A percentile compares a stretch with the other conserved stretches of the same genome.
Conservation (phyloP, 2,329 filamentous ascomycete species). For the Trichoderma semiorbis region DNA sequence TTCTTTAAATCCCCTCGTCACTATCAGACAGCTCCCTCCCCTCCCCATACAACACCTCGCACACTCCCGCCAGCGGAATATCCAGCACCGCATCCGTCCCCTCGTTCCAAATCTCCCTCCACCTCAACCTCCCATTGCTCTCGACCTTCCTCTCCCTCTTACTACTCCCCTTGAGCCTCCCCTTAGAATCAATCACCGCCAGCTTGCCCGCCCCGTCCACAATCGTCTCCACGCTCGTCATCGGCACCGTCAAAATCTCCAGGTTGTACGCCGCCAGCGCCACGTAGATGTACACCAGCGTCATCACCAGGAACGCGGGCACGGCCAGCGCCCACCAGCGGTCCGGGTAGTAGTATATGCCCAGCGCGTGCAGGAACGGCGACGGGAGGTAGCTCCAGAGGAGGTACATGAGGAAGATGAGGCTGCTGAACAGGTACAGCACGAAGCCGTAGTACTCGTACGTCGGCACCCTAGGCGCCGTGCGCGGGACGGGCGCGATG, state of each 20-base stretch:
- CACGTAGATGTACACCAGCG: constrained; percentile 88
- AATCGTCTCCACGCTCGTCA: constrained; percentile 79
- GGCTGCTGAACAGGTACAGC: constrained; percentile 82
- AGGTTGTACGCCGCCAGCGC: constrained; percentile 89
- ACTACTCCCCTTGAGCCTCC: constrained; percentile 42
- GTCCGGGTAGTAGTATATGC: constrained; percentile 95
- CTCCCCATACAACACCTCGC: constrained; percentile 85
- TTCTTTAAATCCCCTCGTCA: constrained; percentile 20
- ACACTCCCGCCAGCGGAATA: constrained; percentile 89
- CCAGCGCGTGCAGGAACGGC: constrained; percentile 85
- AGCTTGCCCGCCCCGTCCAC: constrained; percentile 88
- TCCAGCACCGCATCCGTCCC: constrained; percentile 98
- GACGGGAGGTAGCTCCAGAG: constrained; percentile 89
- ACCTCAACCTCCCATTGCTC: constrained; percentile 52
- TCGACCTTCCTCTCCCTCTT: constrained; percentile 37
- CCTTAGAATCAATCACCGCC: constrained; percentile 73
- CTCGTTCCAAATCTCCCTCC: constrained; percentile 82
- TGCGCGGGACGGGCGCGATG: constrained; percentile 79
- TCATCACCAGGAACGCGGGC: constrained; percentile 84
- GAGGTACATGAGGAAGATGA: constrained; percentile 71
- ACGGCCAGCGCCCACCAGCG: constrained; percentile 96
- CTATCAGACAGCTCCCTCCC: constrained; percentile 32
- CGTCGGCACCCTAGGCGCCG: constrained; percentile 91
- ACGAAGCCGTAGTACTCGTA: constrained; percentile 99
- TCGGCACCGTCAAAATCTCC: constrained; percentile 76